Evolutionary conservation across 1,284 basidiomycete genomes (phyloP), one percentile per base, ranked within the genome.

Genomic region (Ceratobasidium theobromae): DNA sequence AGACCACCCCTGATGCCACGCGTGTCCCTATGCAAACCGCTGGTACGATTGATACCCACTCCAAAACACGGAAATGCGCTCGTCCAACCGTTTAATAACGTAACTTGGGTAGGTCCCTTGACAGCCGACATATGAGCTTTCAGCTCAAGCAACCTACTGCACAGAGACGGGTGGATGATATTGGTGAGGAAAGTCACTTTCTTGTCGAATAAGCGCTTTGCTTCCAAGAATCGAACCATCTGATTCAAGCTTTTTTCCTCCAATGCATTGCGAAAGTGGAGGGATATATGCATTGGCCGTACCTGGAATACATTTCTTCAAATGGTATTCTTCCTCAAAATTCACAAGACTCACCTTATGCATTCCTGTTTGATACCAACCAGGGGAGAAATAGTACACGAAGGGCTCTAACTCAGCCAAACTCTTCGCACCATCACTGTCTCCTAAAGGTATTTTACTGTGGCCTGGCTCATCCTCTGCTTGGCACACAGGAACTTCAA

Each of bases 321-420:
- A n/a, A 12, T 41, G 45, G 8, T 43, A 48, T 38, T 38, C 16
- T 8, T 16, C 8, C 35, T 38, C 16, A 16, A 38, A 16, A 38
- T 38, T 38, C 16, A 8, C 35, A 2, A 4, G 6, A 38, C 57
- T 60, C 30, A 62, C 48, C 21, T 40, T 21, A n/a, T 62, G 32
- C 58, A 62, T 49, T 14, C 46, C 48, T 2, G 58, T 62, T 27
- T 51, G 58, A 30, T 11, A 62, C 58, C 58, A 62, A 3, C 46
- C 58, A 3, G 46, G 58, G 14, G 21, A 38, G 18, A 52, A 30
- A n/a, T 51, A 40, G 27, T 62, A 62, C 4, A 23, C 46, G 11
- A 40, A 52, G 4, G 48, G 46, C 14, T 21, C 3, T 6, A 40
- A 30, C 8, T 12, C 9, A 6, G 32, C 8, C 21, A 40, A n/a